These are phyloP conservation scores for Hemisphaericaspora lyxosophila DNA, from an alignment of 1,139 yeast genomes.

Conservation along the genomic window DNA sequence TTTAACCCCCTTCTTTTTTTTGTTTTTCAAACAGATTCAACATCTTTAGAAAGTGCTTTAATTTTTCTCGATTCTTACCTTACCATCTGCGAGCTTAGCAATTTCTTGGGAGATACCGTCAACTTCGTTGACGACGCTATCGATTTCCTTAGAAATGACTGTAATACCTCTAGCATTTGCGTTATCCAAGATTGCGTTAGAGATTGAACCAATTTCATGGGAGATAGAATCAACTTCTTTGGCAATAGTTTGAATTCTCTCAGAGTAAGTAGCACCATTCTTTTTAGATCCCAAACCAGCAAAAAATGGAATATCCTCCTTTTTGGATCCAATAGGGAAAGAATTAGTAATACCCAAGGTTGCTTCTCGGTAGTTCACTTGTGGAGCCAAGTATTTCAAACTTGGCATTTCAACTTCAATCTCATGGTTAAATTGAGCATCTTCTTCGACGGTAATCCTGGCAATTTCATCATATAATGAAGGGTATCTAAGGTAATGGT, in stretches of 20 bases:
- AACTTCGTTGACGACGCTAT: neutral
- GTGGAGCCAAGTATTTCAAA: slow-evolving; percentile 29
- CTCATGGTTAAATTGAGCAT: slow-evolving; percentile 19
- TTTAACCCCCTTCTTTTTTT: too few relatives aligned
- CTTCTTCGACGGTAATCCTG: slow-evolving; percentile 20
- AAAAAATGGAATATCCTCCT: neutral
- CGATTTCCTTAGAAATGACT: neutral
- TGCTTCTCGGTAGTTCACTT: slow-evolving; percentile 29
- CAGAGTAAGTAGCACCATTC: too few relatives aligned
- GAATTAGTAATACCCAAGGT: slow-evolving; percentile 11
- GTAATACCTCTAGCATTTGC: neutral
- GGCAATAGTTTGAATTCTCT: neutral
- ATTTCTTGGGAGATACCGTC: neutral
- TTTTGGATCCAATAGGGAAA: neutral
- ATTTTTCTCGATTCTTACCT: too few relatives aligned
- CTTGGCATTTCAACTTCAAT: slow-evolving; percentile 24
- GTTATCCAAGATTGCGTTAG: neutral
- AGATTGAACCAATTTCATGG: neutral
- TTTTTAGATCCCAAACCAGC: too few relatives aligned
- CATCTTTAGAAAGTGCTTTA: too few relatives aligned
- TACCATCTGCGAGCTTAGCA: too few relatives aligned
- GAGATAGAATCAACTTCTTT: neutral
- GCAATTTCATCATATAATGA: slow-evolving; percentile 22
- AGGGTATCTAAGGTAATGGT: slow-evolving; percentile 32
- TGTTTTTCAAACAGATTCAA: too few relatives aligned